phyloP scores from a whole-genome alignment of 768 basidiomycete species.

The Hypholoma fasciculare region DNA sequence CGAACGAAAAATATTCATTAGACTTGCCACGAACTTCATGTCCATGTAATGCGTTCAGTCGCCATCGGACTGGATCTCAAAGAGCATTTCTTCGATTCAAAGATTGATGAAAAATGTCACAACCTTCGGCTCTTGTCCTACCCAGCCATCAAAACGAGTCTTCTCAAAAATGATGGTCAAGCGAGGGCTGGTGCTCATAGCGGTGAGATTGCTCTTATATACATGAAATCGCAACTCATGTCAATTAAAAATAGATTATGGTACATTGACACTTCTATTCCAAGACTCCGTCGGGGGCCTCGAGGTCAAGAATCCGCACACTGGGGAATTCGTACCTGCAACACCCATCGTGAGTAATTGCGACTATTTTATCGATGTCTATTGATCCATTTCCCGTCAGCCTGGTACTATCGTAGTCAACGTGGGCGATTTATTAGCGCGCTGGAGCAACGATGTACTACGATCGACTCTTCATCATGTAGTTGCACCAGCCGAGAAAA shows the following conservation, averaged over 20 bases:
- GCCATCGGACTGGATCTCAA: conserved; percentile 76
- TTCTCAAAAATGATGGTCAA: conserved; percentile 64
- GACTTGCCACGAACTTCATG: conserved; percentile 77
- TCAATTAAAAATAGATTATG: conserved; percentile 55
- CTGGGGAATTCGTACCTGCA: conserved; percentile 68
- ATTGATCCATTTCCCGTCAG: conserved; percentile 33
- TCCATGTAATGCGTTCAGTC: conserved; percentile 80
- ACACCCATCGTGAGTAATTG: conserved; percentile 63
- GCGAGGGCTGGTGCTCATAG: conserved; percentile 85
- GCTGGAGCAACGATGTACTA: conserved; percentile 83
- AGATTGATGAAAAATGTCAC: conserved; percentile 75
- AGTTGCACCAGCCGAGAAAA: conserved; percentile 62
- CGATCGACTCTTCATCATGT: conserved; percentile 84
- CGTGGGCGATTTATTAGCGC: conserved; percentile 75
- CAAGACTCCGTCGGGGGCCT: conserved; percentile 83
- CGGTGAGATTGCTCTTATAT: conserved; percentile 33
- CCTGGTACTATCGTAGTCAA: conserved; percentile 83
- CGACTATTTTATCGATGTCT: background rate
- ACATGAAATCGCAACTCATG: background rate
- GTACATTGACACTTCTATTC: conserved; percentile 79
- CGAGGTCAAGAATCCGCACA: conserved; percentile 81
- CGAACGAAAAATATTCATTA: conserved; percentile 25
- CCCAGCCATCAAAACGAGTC: conserved; percentile 64
- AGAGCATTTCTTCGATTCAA: conserved; percentile 74
- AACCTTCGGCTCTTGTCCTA: conserved; percentile 82